Conservation (phyloP, 129 eudicot species). For the Ambrosia trifida region DNA sequence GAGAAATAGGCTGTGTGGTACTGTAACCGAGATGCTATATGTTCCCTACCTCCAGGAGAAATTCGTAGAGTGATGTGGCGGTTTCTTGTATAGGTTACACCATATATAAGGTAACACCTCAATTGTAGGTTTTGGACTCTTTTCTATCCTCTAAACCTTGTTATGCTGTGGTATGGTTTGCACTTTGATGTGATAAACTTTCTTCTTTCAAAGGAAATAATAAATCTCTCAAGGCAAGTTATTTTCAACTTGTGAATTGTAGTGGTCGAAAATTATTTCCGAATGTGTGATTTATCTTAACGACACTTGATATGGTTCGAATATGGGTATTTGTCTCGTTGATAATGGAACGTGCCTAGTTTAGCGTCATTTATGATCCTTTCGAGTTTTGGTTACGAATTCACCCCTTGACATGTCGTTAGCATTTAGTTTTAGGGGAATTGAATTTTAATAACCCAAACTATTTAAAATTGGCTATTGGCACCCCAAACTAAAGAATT, state of each 20-base stretch:
- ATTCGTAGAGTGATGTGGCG: constrained; percentile 18
- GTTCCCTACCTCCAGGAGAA: constrained; percentile 15
- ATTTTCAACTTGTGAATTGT: neutral
- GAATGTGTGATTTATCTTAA: neutral
- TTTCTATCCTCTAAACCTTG: constrained; percentile 8
- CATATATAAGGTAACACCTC: constrained; percentile 21
- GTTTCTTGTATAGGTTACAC: constrained; percentile 35
- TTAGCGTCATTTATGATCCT: neutral
- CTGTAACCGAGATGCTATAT: constrained; percentile 25
- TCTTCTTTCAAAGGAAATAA: constrained; percentile 12
- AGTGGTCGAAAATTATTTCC: neutral
- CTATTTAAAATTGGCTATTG: no score
- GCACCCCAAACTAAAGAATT: no score
- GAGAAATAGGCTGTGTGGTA: constrained; percentile 28
- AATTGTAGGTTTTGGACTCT: constrained; percentile 21
- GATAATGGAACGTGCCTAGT: neutral
- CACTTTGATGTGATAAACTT: constrained; percentile 8
- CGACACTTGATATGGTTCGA: neutral
- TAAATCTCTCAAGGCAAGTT: neutral
- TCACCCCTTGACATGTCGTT: neutral
- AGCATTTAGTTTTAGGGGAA: no score
- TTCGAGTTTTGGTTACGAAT: neutral
- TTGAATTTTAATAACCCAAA: no score
- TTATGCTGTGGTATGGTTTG: constrained; percentile 16
- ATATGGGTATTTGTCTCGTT: neutral